Evolutionary conservation across 2,329 filamentous ascomycete genomes (phyloP).

Genomic region (Blumeriella jaapii): DNA sequence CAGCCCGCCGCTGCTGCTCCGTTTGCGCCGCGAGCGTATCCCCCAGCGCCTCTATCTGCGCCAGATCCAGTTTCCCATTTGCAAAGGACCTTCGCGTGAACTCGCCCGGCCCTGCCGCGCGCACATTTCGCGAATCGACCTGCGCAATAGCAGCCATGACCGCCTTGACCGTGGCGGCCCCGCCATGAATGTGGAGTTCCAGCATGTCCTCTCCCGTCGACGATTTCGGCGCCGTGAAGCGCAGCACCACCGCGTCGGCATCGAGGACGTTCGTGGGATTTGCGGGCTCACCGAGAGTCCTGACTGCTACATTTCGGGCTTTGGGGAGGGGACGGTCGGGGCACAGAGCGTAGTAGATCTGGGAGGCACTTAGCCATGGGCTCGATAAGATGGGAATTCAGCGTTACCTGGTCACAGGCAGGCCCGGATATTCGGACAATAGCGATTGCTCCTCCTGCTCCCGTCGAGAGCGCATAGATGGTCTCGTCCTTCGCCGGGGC

Average conservation of each 20-base stretch:
- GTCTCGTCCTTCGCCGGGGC: no score
- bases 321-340: slow-evolving; percentile 41
- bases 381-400: slow-evolving; percentile 1
- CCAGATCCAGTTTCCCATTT: slow-evolving; percentile 73
- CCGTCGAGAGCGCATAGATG: slow-evolving; percentile 87
- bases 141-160: slow-evolving; percentile 66
- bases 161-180: slow-evolving; percentile 76
- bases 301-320: slow-evolving; percentile 56
- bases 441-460: slow-evolving; percentile 80
- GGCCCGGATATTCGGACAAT: slow-evolving; percentile 80
- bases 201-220: slow-evolving; percentile 89
- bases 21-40: slow-evolving; percentile 61
- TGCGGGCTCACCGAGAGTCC: slow-evolving; percentile 57
- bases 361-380: slow-evolving; percentile 15
- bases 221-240: slow-evolving; percentile 70
- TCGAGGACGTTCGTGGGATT: slow-evolving; percentile 40
- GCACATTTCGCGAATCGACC: slow-evolving; percentile 33
- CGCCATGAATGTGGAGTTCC: slow-evolving; percentile 91
- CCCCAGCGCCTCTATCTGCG: slow-evolving; percentile 62
- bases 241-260: slow-evolving; percentile 55
- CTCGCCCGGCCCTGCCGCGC: slow-evolving; percentile 89
- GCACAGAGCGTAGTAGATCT: slow-evolving; percentile 56
- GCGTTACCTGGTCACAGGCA: slow-evolving; percentile 52
- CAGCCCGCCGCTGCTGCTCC: slow-evolving; percentile 82
- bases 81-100: slow-evolving; percentile 90